A percentile compares a stretch with the other conserved stretches of the same genome.
Conservation (phyloP, 805 yeast genomes). For the Lipomyces mesembrius region DNA sequence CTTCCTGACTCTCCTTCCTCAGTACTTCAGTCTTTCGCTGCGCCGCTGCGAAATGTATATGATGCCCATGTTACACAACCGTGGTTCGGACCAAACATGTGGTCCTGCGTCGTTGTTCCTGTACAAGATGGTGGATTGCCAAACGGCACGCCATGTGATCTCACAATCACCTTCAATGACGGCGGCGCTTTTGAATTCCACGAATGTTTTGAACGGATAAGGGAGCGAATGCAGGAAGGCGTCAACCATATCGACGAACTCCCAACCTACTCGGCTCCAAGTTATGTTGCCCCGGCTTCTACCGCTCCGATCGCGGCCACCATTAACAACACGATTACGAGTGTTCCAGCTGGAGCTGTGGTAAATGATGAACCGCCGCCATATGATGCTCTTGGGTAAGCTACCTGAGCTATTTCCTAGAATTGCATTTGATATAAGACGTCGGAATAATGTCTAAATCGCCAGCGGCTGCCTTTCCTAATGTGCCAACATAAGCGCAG, state of each 20-base stretch:
- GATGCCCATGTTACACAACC: constrained; percentile 41
- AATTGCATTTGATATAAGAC: neutral
- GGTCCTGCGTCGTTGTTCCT: constrained; percentile 36
- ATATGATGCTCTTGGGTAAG: neutral
- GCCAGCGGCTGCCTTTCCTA: neutral
- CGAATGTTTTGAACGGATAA: constrained; percentile 34
- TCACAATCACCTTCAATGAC: constrained; percentile 39
- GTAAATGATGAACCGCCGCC: constrained; percentile 12
- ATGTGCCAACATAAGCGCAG: neutral
- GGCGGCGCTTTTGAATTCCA: constrained; percentile 42
- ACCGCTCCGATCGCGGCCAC: neutral
- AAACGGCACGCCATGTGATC: constrained; percentile 28
- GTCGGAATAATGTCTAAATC: neutral
- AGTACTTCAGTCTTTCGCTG: constrained; percentile 36
- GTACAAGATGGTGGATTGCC: constrained; percentile 40
- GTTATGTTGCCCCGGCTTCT: neutral
- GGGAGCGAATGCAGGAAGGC: constrained; percentile 39
- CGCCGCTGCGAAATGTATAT: constrained; percentile 33
- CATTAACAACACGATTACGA: neutral
- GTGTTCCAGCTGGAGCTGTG: neutral
- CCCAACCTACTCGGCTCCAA: constrained; percentile 28
- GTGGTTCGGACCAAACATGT: constrained; percentile 41
- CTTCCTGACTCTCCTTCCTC: constrained; percentile 29
- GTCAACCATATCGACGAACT: constrained; percentile 39
- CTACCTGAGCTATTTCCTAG: neutral